A percentile compares a stretch with the other conserved stretches of the same genome.
Evolutionary conservation across 2,329 filamentous ascomycete species (phyloP).

Genomic region (Aspergillus spinulosporus): DNA sequence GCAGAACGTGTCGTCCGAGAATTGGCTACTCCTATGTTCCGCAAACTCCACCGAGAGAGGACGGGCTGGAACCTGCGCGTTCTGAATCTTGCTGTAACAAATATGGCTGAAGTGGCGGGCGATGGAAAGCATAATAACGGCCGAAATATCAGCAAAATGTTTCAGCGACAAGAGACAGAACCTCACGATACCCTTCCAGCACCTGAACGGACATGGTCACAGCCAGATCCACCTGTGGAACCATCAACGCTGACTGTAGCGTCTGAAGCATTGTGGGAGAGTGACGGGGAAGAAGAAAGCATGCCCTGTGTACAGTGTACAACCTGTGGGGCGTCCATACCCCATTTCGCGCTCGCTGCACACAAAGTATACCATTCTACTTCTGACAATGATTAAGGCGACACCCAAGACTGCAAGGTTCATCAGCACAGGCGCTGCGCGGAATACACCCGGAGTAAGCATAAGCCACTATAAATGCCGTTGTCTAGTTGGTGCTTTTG

Average conservation of each 20-base stretch:
- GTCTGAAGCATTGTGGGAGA: conserved; percentile 36
- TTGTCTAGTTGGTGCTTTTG: not conserved
- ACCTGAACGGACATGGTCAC: conserved; percentile 3
- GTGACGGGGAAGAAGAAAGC: conserved; percentile 31
- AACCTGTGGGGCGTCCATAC: conserved; percentile 49
- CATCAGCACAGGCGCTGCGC: not conserved
- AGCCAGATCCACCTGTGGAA: not conserved
- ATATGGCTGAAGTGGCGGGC: conserved; percentile 67
- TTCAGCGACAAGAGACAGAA: conserved; percentile 69
- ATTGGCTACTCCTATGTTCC: conserved; percentile 69
- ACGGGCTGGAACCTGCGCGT: conserved; percentile 77
- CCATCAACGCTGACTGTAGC: not conserved
- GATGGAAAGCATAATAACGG: conserved; percentile 58
- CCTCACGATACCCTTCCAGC: conserved; percentile 60
- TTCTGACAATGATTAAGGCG: conserved; percentile 8
- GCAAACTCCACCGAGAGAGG: conserved; percentile 68
- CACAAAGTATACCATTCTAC: conserved; percentile 51
- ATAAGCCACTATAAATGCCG: conserved; percentile 1
- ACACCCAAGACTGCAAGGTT: not conserved
- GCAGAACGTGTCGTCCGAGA: conserved; percentile 71
- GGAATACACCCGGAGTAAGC: not conserved
- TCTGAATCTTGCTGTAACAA: conserved; percentile 83
- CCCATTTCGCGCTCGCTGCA: conserved; percentile 52
- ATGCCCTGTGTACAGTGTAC: conserved; percentile 39
- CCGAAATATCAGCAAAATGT: conserved; percentile 80